Conservation (phyloP, 78 protist species). For the Dictyostelium capitatum region DNA sequence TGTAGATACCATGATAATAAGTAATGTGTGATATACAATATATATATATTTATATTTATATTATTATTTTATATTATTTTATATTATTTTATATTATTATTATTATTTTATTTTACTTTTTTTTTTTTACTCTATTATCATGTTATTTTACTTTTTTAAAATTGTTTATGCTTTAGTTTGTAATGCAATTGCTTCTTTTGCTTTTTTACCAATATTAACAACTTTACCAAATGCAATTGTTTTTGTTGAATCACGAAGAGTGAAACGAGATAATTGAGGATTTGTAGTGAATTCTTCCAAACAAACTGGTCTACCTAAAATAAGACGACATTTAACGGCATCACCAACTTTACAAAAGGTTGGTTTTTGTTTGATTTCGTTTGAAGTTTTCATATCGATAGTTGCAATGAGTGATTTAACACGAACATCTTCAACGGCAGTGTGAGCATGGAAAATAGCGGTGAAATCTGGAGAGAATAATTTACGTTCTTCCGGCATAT, state of each 20-base stretch:
- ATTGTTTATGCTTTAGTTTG: background rate
- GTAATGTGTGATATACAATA: too few relatives aligned
- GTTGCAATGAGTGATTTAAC: conserved; percentile 49
- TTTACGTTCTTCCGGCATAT: conserved; percentile 79
- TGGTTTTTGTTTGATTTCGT: conserved; percentile 89
- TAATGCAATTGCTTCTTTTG: conserved; percentile 34
- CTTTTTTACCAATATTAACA: conserved; percentile 60
- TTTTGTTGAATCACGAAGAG: conserved; percentile 93
- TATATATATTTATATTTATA: too few relatives aligned
- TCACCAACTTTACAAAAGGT: conserved; percentile 88
- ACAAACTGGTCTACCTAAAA: conserved; percentile 79
- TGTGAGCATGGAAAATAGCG: conserved; percentile 93
- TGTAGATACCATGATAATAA: too few relatives aligned
- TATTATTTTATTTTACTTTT: background rate
- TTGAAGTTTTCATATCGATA: conserved; percentile 93
- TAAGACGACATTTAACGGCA: conserved; percentile 86
- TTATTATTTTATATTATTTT: too few relatives aligned
- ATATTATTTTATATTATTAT: background rate
- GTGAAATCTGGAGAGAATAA: conserved; percentile 87
- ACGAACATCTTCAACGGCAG: conserved; percentile 88
- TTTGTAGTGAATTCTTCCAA: conserved; percentile 88
- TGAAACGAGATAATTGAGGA: conserved; percentile 96
- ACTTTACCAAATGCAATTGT: conserved; percentile 85
- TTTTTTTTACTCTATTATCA: too few relatives aligned
- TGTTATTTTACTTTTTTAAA: background rate